Percentiles rank a stretch among this genome's conserved stretches.
phyloP scores from a whole-genome alignment of 345 rosid genomes.

The Linum usitatissimum region DNA sequence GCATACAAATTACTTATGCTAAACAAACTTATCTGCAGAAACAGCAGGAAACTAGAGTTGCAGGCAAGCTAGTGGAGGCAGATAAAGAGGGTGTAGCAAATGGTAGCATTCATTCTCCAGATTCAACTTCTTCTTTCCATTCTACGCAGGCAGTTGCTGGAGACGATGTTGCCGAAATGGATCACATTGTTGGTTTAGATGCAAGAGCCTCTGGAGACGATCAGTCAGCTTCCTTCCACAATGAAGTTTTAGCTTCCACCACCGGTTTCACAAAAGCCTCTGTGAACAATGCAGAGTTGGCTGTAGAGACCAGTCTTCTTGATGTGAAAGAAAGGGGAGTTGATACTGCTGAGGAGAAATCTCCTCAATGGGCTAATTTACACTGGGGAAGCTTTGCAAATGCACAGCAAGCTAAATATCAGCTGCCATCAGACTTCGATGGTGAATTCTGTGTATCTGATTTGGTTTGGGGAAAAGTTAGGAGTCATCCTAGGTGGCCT shows the following conservation, averaged over 20 bases:
- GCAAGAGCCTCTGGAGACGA: conserved; percentile 10
- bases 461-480: conserved; percentile 70
- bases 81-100: conserved; percentile 11
- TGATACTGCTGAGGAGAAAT: conserved; percentile 21
- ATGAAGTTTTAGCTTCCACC: neutral
- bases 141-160: conserved; percentile 5
- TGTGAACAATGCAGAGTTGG: conserved; percentile 4
- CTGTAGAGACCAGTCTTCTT: conserved; percentile 21
- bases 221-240: neutral
- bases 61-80: conserved; percentile 11
- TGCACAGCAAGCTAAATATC: conserved; percentile 30
- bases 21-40: conserved; percentile 9
- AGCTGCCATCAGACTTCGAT: conserved; percentile 31
- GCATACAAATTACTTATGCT: conserved; percentile 13
- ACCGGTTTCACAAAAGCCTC: neutral
- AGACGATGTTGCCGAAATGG: conserved; percentile 11
- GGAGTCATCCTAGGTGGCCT: conserved; percentile 88
- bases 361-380: conserved; percentile 9
- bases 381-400: conserved; percentile 18
- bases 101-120: conserved; percentile 3
- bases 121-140: conserved; percentile 7
- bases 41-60: conserved; percentile 11
- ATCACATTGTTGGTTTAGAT: conserved; percentile 7
- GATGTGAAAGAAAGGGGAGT: conserved; percentile 30
- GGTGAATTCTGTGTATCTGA: conserved; percentile 41